Base-by-base conservation (phyloP, 257 asterid species). In the Scutellaria barbata region DNA sequence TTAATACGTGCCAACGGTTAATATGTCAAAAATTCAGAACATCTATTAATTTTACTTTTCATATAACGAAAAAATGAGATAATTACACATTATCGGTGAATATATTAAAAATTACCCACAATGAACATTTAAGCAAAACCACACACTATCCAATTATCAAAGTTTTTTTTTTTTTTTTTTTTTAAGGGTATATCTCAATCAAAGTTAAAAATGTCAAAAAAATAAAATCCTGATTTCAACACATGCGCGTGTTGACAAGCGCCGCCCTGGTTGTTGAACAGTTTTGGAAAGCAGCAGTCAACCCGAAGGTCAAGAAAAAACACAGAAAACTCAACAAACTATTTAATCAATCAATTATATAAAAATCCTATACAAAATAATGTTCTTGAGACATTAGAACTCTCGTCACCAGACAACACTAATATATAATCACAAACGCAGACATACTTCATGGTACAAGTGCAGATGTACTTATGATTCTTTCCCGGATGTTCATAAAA, bases 261-360 rank as follows among this genome's bases (percentile, higher is more conserved):
- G 37, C 74, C 71, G 37, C 61, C 65, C 5, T 9, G 33, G 42
- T 74, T 0, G 66, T 41, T 63, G 47, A 50, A 37, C 13, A 25
- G 45, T 7, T 14, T 8, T 22, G 33, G 5, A 30, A 30, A 30
- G 0, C 69, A 66, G 0, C 4, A 60, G 82, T 82, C 87, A 78
- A 84, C 77, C 66, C 56, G 14, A 22, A 69, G 74, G 81, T 73
- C 83, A 66, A 77, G 51, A 74, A 45, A 63, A 48, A 51, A 69
- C 40, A 5, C 68, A 57, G 46, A 52, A 62, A 66, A 66, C 51
- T 64, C 78, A 73, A 72, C 80, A 55, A 41, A 41, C 52, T 8
- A 69, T 13, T 22, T 22, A 22, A 22, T 22, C 25, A 22, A 22
- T 22, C 25, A 66, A 52, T 69, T 72, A 30, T 6, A 14, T 42